Percentiles rank a stretch among this genome's conserved stretches.
These are phyloP conservation scores for Didymella arachidicola DNA, from an alignment of 2,329 filamentous ascomycete species.

Conservation along the genomic window DNA sequence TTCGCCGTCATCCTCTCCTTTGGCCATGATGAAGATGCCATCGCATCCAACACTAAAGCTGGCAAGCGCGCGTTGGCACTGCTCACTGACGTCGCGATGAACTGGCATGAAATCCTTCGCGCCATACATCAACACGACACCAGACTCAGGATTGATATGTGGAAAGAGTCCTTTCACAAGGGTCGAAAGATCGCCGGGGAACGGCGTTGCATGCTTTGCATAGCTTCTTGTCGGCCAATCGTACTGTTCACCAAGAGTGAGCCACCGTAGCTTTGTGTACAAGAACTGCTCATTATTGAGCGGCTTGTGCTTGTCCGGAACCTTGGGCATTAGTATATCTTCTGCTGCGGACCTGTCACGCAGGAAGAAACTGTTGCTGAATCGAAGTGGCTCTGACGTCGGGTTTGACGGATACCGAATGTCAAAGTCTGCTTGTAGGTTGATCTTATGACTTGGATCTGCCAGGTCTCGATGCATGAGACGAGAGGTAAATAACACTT, in stretches of 20 bases:
- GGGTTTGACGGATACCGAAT: constrained; percentile 65
- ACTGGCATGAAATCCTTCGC: constrained; percentile 91
- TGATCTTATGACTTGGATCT: constrained; percentile 79
- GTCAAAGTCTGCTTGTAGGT: constrained; percentile 81
- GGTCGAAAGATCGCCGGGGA: constrained; percentile 75
- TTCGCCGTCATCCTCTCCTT: constrained; percentile 49
- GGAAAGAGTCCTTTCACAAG: constrained; percentile 80
- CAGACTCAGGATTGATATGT: constrained; percentile 80
- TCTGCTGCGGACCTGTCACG: constrained; percentile 39
- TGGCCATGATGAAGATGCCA: constrained; percentile 79
- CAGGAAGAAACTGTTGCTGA: constrained; percentile 45
- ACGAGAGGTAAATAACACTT: constrained; percentile 73
- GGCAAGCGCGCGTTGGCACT: constrained; percentile 79
- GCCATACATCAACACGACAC: constrained; percentile 92
- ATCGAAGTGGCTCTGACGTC: constrained; percentile 45
- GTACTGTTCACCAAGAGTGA: constrained; percentile 94
- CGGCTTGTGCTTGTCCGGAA: constrained; percentile 74
- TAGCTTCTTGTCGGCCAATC: constrained; percentile 93
- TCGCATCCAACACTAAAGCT: constrained; percentile 93
- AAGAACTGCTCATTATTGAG: constrained; percentile 76
- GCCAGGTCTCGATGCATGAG: constrained; percentile 81
- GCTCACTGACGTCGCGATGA: constrained; percentile 92
- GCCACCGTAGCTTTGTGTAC: constrained; percentile 85
- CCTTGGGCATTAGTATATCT: constrained; percentile 64
- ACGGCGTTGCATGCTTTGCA: constrained; percentile 72